Conservation (phyloP, 2,329 filamentous ascomycete species). For the Sporothrix brasiliensis region DNA sequence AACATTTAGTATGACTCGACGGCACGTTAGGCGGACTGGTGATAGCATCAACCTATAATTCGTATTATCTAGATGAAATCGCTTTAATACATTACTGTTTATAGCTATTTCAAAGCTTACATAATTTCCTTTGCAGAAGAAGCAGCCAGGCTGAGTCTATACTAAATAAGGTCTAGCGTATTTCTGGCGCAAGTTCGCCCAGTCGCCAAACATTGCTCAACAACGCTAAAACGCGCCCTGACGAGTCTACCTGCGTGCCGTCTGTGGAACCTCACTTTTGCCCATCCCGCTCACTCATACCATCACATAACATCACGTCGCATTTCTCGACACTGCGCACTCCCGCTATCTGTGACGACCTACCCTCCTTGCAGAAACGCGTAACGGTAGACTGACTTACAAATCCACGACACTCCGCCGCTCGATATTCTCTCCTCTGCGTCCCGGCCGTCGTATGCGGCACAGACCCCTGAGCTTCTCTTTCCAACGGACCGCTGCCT, state of each 20-base stretch:
- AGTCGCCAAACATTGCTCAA: slow-evolving; percentile 29
- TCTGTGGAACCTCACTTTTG: slow-evolving; percentile 26
- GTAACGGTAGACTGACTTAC: neutral
- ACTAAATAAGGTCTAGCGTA: slow-evolving; percentile 21
- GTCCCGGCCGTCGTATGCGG: neutral
- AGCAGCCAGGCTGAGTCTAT: neutral
- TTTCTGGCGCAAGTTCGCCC: slow-evolving; percentile 23
- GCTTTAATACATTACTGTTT: slow-evolving; percentile 8
- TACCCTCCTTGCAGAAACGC: neutral
- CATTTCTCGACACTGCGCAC: neutral
- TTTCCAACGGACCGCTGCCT: neutral
- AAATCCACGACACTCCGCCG: neutral
- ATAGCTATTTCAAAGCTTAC: slow-evolving; percentile 12
- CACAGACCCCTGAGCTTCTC: slow-evolving; percentile 17
- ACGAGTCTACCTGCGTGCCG: slow-evolving; percentile 4
- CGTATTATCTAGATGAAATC: neutral
- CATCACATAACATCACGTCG: neutral
- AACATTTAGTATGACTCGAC: slow-evolving; percentile 10
- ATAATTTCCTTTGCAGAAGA: neutral
- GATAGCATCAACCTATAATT: neutral
- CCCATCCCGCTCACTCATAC: neutral
- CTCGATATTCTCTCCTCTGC: neutral
- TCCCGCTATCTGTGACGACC: neutral
- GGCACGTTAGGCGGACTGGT: neutral
- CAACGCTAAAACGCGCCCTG: slow-evolving; percentile 32